Conservation (phyloP, 768 basidiomycete genomes). For the Coprinopsis strossmayeri region DNA sequence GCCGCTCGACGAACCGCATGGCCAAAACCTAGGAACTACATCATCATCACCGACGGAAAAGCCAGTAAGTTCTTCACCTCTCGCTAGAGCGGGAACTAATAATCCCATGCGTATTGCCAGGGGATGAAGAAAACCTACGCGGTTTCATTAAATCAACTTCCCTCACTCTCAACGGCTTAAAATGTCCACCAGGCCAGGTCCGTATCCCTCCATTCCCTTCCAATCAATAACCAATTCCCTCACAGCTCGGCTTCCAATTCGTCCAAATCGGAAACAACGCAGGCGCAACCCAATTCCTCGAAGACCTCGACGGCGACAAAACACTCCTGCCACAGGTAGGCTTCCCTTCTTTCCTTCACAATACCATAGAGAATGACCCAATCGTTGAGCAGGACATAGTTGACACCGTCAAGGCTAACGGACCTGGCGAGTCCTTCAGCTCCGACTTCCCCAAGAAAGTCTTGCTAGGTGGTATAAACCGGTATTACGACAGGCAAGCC, state of each 20-base stretch:
- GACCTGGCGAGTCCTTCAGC: neutral
- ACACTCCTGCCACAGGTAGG: neutral
- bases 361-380: neutral
- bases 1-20: neutral
- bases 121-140: neutral
- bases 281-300: constrained; percentile 1
- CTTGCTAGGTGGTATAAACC: constrained; percentile 5
- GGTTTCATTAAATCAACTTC: neutral
- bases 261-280: constrained; percentile 4
- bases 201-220: neutral
- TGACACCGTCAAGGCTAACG: constrained; percentile 1
- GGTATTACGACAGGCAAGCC: constrained; percentile 3
- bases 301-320: neutral
- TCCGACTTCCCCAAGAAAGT: neutral
- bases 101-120: neutral
- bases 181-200: neutral
- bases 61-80: neutral
- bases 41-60: constrained; percentile 8
- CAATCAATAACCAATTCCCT: neutral
- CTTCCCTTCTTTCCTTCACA: neutral
- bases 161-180: neutral
- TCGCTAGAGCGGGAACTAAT: neutral
- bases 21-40: constrained; percentile 5
- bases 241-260: constrained; percentile 9
- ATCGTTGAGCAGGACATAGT: constrained; percentile 2